Base-by-base conservation (phyloP, 331 rosid species). In the Prunus yedoensis region DNA sequence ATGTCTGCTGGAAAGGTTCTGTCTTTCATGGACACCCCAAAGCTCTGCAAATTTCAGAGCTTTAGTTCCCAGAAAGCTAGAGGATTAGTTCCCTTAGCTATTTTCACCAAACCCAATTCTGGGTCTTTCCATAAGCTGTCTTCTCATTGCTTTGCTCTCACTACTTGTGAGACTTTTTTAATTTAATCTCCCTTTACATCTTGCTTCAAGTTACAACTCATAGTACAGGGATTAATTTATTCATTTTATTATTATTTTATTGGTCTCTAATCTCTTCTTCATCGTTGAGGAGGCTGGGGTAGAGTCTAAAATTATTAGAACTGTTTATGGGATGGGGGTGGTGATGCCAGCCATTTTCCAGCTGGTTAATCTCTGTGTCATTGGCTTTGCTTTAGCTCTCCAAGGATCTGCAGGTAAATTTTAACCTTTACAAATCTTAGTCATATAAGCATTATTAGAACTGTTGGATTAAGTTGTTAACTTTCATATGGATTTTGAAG, bases 361-460 rank as follows among this genome's bases (percentile, higher is more conserved):
- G 84, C 90, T 87, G 83, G 47, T 86, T 76, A 77, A 85, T 80
- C 83, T 90, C 78, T 87, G 63, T 76, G 38, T 90, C 85, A 61
- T 84, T 81, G 75, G 80, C 71, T 83, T 79, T 83, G 84, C 73
- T 76, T 79, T 89, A 77, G 79, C 81, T 60, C 82, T 80, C 45
- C 89, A 66, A 82, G 92, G 88, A 81, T 85, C 93, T 64, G 60
- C 81, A 59, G 97, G 99, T 94, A 83, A 62, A 59, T 64, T 70
- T 46, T 66, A 38, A 66, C 80, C 81, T 74, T 74, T 56, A 49
- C 20, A 25, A 47, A 74, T 71, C 61, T 79, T 75, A 10, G 62
- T 68, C 69, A 15, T 16, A 28, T 43, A 30, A 52, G 30, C 25
- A 47, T 78, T 62, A 43, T 72, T 63, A 8, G 43, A 49, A 56